phyloP scores from a whole-genome alignment of 257 asterid species.

The Nicotiana paniculata region DNA sequence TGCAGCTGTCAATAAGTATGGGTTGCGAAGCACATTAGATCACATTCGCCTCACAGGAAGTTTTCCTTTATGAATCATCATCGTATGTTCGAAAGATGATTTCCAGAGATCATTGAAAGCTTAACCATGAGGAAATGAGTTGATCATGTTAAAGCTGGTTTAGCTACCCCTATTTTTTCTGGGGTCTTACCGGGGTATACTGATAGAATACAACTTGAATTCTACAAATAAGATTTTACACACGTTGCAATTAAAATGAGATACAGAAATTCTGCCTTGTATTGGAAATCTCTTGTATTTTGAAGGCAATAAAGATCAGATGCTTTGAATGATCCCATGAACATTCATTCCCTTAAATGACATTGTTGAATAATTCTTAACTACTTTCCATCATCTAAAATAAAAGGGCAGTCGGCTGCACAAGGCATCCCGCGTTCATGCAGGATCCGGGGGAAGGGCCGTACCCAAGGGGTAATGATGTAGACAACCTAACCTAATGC shows the following conservation, averaged over 20 bases:
- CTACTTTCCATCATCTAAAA: too few relatives aligned
- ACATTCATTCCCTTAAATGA: background rate
- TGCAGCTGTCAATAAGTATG: constrained; percentile 14
- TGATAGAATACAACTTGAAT: background rate
- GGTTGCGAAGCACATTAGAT: constrained; percentile 13
- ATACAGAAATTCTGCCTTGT: background rate
- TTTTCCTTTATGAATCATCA: constrained; percentile 13
- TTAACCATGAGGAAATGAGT: background rate
- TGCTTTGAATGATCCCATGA: background rate
- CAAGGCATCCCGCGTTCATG: too few relatives aligned
- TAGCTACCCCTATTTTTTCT: constrained; percentile 9
- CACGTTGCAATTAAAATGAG: background rate
- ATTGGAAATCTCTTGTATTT: background rate
- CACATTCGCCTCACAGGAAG: constrained; percentile 21
- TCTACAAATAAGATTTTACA: background rate
- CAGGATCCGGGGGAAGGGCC: too few relatives aligned
- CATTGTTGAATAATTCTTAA: background rate
- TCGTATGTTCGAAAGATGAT: background rate
- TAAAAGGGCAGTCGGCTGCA: too few relatives aligned
- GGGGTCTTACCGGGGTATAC: constrained; percentile 9
- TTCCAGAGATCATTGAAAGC: background rate
- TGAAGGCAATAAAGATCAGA: constrained; percentile 5
- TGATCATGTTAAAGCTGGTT: constrained; percentile 7
- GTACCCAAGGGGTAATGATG: too few relatives aligned
- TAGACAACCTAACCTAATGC: too few relatives aligned